phyloP scores from a whole-genome alignment of 345 rosid species.

The Camelina sativa region DNA sequence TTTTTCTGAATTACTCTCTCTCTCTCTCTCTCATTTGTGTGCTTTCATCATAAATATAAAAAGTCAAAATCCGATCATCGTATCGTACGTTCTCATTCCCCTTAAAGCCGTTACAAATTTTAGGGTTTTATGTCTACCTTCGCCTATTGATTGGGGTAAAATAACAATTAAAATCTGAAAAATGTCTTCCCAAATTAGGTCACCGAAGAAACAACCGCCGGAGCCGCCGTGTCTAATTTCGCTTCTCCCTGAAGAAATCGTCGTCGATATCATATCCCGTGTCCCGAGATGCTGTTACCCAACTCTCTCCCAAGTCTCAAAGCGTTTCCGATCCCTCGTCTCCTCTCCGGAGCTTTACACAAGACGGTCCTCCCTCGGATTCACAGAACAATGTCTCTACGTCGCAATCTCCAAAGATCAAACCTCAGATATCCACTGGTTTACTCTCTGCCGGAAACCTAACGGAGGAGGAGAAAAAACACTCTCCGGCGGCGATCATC shows the following conservation, averaged over 20 bases:
- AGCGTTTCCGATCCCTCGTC: slow-evolving; percentile 38
- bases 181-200: slow-evolving; percentile 37
- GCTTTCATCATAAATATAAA: background rate
- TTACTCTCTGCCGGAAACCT: slow-evolving; percentile 23
- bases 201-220: slow-evolving; percentile 30
- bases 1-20: background rate
- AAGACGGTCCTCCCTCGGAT: slow-evolving; percentile 16
- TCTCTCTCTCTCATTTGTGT: background rate
- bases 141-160: background rate
- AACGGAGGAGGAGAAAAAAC: background rate
- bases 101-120: slow-evolving; percentile 5
- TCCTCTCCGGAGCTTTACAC: slow-evolving; percentile 28
- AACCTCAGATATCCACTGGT: slow-evolving; percentile 34
- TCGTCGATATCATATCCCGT: slow-evolving; percentile 33
- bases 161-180: no score
- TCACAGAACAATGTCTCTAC: slow-evolving; percentile 31
- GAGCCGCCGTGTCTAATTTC: slow-evolving; percentile 25
- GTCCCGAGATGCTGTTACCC: slow-evolving; percentile 29
- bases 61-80: slow-evolving; percentile 12
- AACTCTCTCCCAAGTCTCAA: slow-evolving; percentile 24
- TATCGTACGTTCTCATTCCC: background rate
- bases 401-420: slow-evolving; percentile 32
- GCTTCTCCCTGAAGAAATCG: slow-evolving; percentile 33
- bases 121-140: slow-evolving; percentile 7
- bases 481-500: background rate